phyloP scores from a whole-genome alignment of 768 basidiomycete genomes.

The Tricholoma matsutake region DNA sequence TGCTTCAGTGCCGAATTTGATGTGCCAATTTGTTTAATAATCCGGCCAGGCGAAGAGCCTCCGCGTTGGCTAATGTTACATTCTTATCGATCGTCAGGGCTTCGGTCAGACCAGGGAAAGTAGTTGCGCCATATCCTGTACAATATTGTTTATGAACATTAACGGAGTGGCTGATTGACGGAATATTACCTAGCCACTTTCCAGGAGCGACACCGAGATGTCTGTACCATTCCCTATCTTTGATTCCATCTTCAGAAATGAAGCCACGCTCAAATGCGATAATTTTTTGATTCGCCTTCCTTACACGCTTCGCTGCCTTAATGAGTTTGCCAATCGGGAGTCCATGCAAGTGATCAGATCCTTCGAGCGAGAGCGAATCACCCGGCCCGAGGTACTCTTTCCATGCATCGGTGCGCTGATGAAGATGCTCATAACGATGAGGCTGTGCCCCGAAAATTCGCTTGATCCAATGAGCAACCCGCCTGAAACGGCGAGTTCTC shows the following conservation, averaged over 20 bases:
- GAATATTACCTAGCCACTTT: slow-evolving; percentile 66
- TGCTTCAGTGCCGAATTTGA: slow-evolving; percentile 28
- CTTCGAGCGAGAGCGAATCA: not conserved
- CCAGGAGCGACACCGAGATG: slow-evolving; percentile 87
- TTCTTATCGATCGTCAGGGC: slow-evolving; percentile 70
- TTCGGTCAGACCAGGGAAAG: slow-evolving; percentile 78
- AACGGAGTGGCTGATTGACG: not conserved
- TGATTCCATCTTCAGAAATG: slow-evolving; percentile 73
- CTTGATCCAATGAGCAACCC: slow-evolving; percentile 34
- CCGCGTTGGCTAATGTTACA: slow-evolving; percentile 53
- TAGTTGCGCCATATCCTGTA: slow-evolving; percentile 80
- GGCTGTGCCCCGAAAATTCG: slow-evolving; percentile 37
- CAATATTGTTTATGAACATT: not conserved
- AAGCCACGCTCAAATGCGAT: slow-evolving; percentile 75
- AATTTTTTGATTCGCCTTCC: slow-evolving; percentile 63
- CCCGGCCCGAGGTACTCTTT: slow-evolving; percentile 29
- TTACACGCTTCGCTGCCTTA: slow-evolving; percentile 57
- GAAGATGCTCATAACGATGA: slow-evolving; percentile 14
- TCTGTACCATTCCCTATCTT: slow-evolving; percentile 81
- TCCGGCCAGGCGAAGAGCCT: slow-evolving; percentile 51
- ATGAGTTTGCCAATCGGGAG: slow-evolving; percentile 44
- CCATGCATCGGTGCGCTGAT: slow-evolving; percentile 25
- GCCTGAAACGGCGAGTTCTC: slow-evolving; percentile 16
- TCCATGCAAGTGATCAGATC: slow-evolving; percentile 19
- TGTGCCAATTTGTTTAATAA: slow-evolving; percentile 55